Evolutionary conservation across 2,329 filamentous ascomycete species (phyloP), one percentile per base, ranked within the genome.

Genomic region (Pseudocercospora vitis): DNA sequence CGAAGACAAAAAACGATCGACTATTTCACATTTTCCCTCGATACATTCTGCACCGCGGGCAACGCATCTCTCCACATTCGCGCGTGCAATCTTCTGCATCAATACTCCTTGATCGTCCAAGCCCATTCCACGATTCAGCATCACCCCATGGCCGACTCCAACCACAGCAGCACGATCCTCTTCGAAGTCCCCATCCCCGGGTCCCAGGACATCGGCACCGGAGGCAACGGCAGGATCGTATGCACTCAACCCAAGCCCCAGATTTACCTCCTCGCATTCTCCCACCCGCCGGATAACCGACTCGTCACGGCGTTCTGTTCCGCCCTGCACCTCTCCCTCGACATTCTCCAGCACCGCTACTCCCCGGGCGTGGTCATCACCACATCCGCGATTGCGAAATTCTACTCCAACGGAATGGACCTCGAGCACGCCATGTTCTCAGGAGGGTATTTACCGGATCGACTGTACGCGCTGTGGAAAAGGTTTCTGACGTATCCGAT

Each of bases 391-490:
- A 87, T 91, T 54, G 69, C 76, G 48, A 94, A 94, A 46, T 92
- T 92, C 77, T 94, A 87, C 75, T 86, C 81, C 70, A 92, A 92
- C 72, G 89, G 89, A 0, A 79, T 94, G n/a, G 87, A 94, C 69
- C 80, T 91, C 11, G 78, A 83, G 32, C 81, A 88, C 67, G 86
- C 84, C n/a, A 65, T 77, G 28, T 70, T 73, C 24, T 82, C 81
- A 0, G 77, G 82, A 1, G 60, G 56, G 2, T 92, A 87, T 75
- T 82, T 83, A 64, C 73, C 81, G 1, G 69, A 77, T 9, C 76
- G 77, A 47, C 72, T 91, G 8, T 91, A 84, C 72, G 75, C 75
- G 11, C 69, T 91, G 1, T 91, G 85, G 75, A 74, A 76, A 33
- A 77, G 86, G 4, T 72, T 91, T 24, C 66, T 88, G 56, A 85